Percentiles rank a stretch among this genome's conserved stretches.
phyloP scores from a whole-genome alignment of 2,329 filamentous ascomycete species.

The Teratosphaeria pseudoeucalypti region DNA sequence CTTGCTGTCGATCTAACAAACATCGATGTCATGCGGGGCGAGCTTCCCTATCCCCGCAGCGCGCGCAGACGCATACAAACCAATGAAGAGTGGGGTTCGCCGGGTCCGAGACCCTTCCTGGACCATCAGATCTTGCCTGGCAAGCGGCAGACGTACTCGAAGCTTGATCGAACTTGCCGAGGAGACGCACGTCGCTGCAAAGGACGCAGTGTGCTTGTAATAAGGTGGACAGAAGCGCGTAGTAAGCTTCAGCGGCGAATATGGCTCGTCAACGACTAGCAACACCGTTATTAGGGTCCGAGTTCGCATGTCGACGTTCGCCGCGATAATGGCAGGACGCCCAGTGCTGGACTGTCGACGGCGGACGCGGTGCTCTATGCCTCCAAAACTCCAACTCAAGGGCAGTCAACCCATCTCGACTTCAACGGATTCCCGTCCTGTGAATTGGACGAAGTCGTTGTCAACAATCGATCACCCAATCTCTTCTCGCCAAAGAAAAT shows the following conservation, averaged over 20 bases:
- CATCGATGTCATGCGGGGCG: slow-evolving; percentile 6
- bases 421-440: neutral
- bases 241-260: neutral
- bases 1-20: neutral
- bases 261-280: neutral
- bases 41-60: slow-evolving; percentile 1
- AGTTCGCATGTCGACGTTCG: neutral
- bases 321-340: neutral
- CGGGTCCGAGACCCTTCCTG: neutral
- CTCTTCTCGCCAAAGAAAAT: neutral
- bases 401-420: neutral
- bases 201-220: neutral
- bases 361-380: neutral
- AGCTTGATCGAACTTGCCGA: neutral
- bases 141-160: neutral
- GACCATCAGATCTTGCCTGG: neutral
- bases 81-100: neutral
- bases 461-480: neutral
- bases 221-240: neutral
- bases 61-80: neutral
- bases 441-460: neutral
- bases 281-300: neutral
- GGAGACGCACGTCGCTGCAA: neutral
- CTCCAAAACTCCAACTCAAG: neutral
- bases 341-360: neutral